Base-by-base conservation (phyloP, 441 rosid genomes). In the Biscutella laevigata region DNA sequence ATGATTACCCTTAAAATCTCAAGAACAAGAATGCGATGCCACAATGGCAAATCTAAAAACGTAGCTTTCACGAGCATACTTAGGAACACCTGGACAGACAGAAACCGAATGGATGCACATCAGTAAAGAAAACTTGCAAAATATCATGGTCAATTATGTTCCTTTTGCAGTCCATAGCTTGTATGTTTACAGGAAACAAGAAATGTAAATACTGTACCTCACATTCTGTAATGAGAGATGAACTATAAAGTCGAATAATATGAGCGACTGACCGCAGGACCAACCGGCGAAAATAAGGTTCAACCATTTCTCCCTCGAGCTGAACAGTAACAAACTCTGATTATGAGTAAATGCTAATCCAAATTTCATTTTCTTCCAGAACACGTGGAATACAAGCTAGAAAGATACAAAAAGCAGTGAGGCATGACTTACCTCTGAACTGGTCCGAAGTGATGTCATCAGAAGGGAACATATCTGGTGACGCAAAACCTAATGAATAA, bases 21-120 rank as follows among this genome's bases (percentile, higher is more conserved):
- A 61, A 94, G 97, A 76, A 94, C 99, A 56, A 94, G 99, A 75
- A 94, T 94, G 52, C 96, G 96, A 77, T 94, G 97, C 99, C 99
- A 94, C 57, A 94, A 66, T 58, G 97, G 95, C 68, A 94, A 76
- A 78, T 94, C 99, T 54, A 86, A 86, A 76, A 79, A 85, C 55
- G 88, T 82, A 62, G 78, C 84, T 75, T 86, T 94, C 77, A 89
- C 82, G 48, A 94, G 75, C 99, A 94, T 94, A 66, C 90, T 92
- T 37, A 94, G 86, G 67, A 94, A 94, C 68, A 94, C 99, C 99
- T 88, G 84, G 80, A 74, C 38, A 61, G 12, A 12, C 16, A 51
- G 46, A 57, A 55, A 38, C 26, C 32, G 12, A 30, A 52, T 30
- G 32, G 44, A 44, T 5, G 38, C 50, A 17, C 39, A 12, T 59